A percentile compares a stretch with the other conserved stretches of the same genome.
Conservation (phyloP, 129 eudicot genomes). For the Flaveria sonorensis region DNA sequence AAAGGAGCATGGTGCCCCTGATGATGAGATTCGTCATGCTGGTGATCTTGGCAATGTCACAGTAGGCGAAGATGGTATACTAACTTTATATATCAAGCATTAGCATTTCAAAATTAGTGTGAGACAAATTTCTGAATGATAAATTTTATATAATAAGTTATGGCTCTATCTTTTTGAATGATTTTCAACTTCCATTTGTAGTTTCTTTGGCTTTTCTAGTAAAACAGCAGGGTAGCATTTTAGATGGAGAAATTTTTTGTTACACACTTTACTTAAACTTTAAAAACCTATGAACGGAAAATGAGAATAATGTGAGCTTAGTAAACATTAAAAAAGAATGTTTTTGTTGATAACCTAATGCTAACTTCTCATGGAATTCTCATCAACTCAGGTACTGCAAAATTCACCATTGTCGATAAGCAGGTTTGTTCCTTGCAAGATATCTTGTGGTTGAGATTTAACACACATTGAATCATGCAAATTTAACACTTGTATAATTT, state of each 20-base stretch:
- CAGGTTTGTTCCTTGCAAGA: constrained; percentile 50
- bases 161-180: background rate
- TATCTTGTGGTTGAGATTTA: background rate
- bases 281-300: background rate
- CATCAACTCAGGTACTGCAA: constrained; percentile 60
- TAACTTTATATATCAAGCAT: constrained; percentile 9
- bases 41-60: constrained; percentile 96
- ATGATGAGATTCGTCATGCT: constrained; percentile 93
- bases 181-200: background rate
- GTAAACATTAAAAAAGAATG: background rate
- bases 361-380: constrained; percentile 15
- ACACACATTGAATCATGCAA: constrained; percentile 8
- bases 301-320: background rate
- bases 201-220: background rate
- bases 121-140: background rate
- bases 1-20: constrained; percentile 94
- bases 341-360: background rate
- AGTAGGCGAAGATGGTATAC: constrained; percentile 91
- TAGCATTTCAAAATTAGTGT: background rate
- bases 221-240: background rate
- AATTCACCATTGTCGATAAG: constrained; percentile 74
- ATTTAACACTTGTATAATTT: constrained; percentile 12
- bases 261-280: background rate
- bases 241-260: background rate
- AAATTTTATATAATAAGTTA: background rate